Percentiles rank a stretch among this genome's conserved stretches.
Conservation (phyloP, 2,329 filamentous ascomycete genomes). For the Diaporthe vexans region DNA sequence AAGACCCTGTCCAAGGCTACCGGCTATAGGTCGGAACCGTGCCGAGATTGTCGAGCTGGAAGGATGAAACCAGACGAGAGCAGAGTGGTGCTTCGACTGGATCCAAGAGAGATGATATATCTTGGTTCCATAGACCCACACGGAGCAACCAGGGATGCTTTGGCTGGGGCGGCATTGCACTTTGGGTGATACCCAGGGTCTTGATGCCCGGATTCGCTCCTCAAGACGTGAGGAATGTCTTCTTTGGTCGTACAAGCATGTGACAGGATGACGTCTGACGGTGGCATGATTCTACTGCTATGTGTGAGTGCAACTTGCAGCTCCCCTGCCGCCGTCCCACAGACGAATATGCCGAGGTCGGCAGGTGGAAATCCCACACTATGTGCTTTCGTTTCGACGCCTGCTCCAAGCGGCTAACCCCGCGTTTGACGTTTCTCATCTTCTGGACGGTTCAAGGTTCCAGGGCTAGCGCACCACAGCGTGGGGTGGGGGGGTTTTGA, state of each 20-base stretch:
- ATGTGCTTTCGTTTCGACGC: neutral
- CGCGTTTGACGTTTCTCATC: conserved; percentile 33
- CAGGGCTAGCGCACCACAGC: conserved; percentile 4
- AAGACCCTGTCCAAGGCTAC: neutral
- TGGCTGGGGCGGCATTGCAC: neutral
- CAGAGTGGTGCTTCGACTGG: conserved; percentile 20
- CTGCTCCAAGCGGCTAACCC: conserved; percentile 7
- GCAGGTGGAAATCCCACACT: neutral
- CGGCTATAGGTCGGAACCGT: neutral
- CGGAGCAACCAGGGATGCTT: neutral
- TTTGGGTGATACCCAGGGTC: too few relatives aligned
- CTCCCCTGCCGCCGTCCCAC: neutral
- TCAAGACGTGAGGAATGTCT: neutral
- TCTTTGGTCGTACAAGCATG: neutral
- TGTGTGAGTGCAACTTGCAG: neutral
- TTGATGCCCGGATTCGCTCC: neutral
- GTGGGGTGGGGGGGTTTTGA: neutral
- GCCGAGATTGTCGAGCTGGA: conserved; percentile 4
- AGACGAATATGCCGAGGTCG: conserved; percentile 2
- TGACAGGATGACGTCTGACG: neutral
- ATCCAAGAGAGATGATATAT: conserved; percentile 10
- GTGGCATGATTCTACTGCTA: neutral
- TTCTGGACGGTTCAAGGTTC: neutral
- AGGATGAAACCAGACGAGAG: conserved; percentile 17
- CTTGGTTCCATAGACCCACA: conserved; percentile 1